Percentiles rank a stretch among this genome's conserved stretches.
phyloP scores from a whole-genome alignment of 768 basidiomycete species.

The Psilocybe subaeruginosa region DNA sequence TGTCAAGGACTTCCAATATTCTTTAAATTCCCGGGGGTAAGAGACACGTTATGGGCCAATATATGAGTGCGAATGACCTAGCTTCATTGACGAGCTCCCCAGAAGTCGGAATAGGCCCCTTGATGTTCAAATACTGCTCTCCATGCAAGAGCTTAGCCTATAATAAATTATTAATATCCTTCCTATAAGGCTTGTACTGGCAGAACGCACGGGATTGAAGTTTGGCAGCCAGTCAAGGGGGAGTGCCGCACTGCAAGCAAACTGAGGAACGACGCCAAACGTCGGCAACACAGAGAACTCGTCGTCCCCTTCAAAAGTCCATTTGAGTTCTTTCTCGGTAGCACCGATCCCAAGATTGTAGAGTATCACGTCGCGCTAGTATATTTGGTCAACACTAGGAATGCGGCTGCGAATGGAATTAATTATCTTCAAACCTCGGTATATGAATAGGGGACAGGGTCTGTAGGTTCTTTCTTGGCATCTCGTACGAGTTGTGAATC shows the following conservation, averaged over 20 bases:
- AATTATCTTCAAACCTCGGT: slow-evolving; percentile 54
- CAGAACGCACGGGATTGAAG: slow-evolving; percentile 75
- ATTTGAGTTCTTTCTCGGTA: slow-evolving; percentile 88
- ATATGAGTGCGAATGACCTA: slow-evolving; percentile 45
- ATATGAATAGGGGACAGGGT: slow-evolving; percentile 69
- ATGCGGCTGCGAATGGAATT: background rate
- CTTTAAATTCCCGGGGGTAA: slow-evolving; percentile 34
- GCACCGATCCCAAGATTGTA: slow-evolving; percentile 97
- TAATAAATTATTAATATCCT: background rate
- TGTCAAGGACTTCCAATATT: slow-evolving; percentile 80
- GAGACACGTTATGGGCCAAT: background rate
- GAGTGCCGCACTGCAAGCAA: slow-evolving; percentile 62
- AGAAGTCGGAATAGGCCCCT: slow-evolving; percentile 82
- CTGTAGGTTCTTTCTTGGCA: slow-evolving; percentile 67
- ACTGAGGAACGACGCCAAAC: slow-evolving; percentile 94
- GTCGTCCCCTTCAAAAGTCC: slow-evolving; percentile 90
- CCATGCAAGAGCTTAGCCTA: slow-evolving; percentile 97
- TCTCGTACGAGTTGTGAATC: slow-evolving; percentile 83
- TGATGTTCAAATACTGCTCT: slow-evolving; percentile 92
- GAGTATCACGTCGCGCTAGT: slow-evolving; percentile 80
- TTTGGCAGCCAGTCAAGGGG: slow-evolving; percentile 90
- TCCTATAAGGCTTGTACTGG: background rate
- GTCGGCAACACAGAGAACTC: slow-evolving; percentile 88
- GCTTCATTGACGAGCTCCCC: slow-evolving; percentile 78
- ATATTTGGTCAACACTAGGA: background rate